Evolutionary conservation across 257 asterid species (phyloP).

Genomic region (Verbascum thapsus): DNA sequence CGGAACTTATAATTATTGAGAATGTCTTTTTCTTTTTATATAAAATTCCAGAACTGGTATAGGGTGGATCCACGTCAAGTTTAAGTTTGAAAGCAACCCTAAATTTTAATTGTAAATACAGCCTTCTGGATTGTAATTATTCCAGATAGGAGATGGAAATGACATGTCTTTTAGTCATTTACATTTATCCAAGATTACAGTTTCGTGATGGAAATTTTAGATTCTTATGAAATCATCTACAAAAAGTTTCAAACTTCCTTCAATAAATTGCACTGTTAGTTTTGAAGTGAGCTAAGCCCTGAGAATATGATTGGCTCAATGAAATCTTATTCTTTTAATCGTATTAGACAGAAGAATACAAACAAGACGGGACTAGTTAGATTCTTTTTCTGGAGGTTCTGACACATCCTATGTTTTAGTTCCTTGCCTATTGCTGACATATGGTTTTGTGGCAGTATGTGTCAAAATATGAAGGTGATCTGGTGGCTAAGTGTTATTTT

Average conservation of each 20-base stretch:
- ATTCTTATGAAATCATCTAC: not conserved
- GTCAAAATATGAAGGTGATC: slow-evolving; percentile 79
- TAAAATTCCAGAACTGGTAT: not conserved
- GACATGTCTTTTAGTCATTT: not conserved
- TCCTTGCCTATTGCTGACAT: slow-evolving; percentile 22
- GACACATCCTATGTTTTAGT: slow-evolving; percentile 6
- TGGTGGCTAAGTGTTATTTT: slow-evolving; percentile 92
- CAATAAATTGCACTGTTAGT: slow-evolving; percentile 1
- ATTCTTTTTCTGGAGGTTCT: slow-evolving; percentile 9
- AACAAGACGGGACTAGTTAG: not conserved
- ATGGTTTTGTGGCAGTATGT: slow-evolving; percentile 58
- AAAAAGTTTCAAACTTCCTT: not conserved
- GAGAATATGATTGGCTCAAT: slow-evolving; percentile 2
- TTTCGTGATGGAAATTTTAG: not conserved
- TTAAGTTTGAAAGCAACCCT: not conserved
- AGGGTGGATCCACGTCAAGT: not conserved
- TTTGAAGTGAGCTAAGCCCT: slow-evolving; percentile 7
- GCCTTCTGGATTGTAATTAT: slow-evolving; percentile 18
- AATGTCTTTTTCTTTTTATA: not conserved
- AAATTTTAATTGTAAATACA: not conserved
- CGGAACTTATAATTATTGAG: slow-evolving; percentile 4
- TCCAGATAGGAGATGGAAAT: slow-evolving; percentile 1
- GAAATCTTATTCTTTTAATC: slow-evolving; percentile 1
- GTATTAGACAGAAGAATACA: not conserved
- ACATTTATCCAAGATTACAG: not conserved